Conservation (phyloP, 2,329 filamentous ascomycete species). For the Alternaria dauci region DNA sequence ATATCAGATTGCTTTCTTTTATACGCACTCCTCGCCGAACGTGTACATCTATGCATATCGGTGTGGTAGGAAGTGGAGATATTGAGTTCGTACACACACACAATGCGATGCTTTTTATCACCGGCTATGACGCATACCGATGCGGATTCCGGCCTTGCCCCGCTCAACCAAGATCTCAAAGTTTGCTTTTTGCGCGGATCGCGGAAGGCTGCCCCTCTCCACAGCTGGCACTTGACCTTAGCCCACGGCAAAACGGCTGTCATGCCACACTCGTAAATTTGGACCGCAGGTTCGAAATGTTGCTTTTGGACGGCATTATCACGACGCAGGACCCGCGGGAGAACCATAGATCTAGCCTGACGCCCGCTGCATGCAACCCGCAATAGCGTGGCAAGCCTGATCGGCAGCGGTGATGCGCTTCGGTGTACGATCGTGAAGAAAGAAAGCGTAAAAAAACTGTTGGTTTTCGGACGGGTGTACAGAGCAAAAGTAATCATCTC, state of each 20-base stretch:
- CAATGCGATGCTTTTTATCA: slow-evolving; percentile 1
- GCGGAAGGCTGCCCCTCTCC: neutral
- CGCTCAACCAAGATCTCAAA: neutral
- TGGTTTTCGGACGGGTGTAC: neutral
- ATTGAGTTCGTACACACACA: slow-evolving; percentile 2
- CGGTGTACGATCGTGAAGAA: neutral
- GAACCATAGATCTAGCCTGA: slow-evolving; percentile 13
- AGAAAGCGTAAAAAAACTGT: neutral
- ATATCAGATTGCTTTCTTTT: neutral
- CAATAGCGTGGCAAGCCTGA: slow-evolving; percentile 7
- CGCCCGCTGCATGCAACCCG: slow-evolving; percentile 2
- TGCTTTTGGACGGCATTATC: slow-evolving; percentile 4
- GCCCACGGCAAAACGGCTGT: slow-evolving; percentile 1
- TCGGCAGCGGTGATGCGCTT: slow-evolving; percentile 14
- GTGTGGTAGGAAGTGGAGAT: neutral
- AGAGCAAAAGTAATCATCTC: slow-evolving; percentile 3
- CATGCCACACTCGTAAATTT: neutral
- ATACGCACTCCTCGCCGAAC: neutral
- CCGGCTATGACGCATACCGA: neutral
- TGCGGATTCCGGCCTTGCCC: neutral
- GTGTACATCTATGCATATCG: slow-evolving; percentile 1
- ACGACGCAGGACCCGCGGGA: neutral
- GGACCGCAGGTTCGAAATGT: neutral
- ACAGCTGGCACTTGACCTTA: neutral
- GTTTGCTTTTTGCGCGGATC: slow-evolving; percentile 3